A percentile compares a stretch with the other conserved stretches of the same genome.
Evolutionary conservation across 2,329 filamentous ascomycete species (phyloP).

Genomic region (Fusarium sterilihyphosum): DNA sequence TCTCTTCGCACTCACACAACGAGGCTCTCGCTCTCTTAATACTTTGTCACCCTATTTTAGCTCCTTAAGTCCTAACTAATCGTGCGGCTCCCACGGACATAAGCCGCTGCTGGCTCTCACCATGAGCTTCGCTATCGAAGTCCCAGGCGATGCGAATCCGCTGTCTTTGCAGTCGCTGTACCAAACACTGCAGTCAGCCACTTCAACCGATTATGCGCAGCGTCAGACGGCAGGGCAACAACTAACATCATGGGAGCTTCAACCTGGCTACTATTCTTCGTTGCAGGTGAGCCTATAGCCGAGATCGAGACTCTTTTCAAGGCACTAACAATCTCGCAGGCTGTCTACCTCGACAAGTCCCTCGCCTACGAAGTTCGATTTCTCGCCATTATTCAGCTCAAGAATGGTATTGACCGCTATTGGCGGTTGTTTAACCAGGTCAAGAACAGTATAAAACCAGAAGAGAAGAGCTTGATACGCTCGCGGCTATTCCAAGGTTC

Average conservation of each 20-base stretch:
- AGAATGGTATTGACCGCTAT: constrained; percentile 95
- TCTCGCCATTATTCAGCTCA: constrained; percentile 91
- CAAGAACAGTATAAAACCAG: constrained; percentile 74
- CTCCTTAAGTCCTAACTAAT: constrained; percentile 1
- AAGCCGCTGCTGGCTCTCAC: constrained; percentile 35
- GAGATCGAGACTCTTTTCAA: background rate
- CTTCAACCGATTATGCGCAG: constrained; percentile 69
- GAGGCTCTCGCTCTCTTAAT: background rate
- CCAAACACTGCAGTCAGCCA: constrained; percentile 70
- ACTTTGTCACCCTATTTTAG: background rate
- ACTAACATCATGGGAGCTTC: constrained; percentile 75
- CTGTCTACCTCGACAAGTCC: constrained; percentile 82
- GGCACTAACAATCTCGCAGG: constrained; percentile 56
- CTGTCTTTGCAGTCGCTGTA: constrained; percentile 71
- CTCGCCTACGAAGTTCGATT: constrained; percentile 83
- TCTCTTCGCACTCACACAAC: constrained; percentile 15
- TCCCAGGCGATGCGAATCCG: constrained; percentile 82
- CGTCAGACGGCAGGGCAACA: constrained; percentile 76
- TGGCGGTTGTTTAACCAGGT: constrained; percentile 74
- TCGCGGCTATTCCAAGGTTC: constrained; percentile 79
- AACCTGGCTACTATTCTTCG: constrained; percentile 72
- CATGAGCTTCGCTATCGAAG: constrained; percentile 80
- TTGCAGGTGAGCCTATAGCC: constrained; percentile 65
- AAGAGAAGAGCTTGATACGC: constrained; percentile 82
- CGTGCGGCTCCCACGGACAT: constrained; percentile 31